These are phyloP conservation scores for Rhipidocladum racemiflorum DNA, from an alignment of 176 grass and related monocot species.

Conservation along the genomic window DNA sequence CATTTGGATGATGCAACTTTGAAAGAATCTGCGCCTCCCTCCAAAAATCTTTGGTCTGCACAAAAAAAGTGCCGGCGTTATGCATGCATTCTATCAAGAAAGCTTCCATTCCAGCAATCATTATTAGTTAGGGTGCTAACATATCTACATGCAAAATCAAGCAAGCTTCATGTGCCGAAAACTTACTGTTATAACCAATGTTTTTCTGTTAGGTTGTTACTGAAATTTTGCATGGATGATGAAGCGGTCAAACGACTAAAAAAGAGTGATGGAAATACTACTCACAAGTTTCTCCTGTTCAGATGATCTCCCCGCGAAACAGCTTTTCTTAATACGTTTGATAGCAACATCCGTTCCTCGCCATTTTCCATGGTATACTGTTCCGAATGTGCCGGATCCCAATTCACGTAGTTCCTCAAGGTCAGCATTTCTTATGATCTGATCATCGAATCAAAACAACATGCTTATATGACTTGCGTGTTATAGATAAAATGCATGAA, in stretches of 20 bases:
- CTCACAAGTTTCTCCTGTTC: conserved; percentile 86
- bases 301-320: conserved; percentile 77
- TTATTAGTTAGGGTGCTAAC: background rate
- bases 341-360: conserved; percentile 93
- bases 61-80: conserved; percentile 5
- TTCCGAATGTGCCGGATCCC: conserved; percentile 95
- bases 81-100: background rate
- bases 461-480: conserved; percentile 5
- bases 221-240: background rate
- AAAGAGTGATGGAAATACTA: conserved; percentile 11
- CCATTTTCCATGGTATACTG: conserved; percentile 98
- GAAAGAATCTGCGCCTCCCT: conserved; percentile 95
- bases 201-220: background rate
- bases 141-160: conserved; percentile 1
- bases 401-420: conserved; percentile 96
- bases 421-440: conserved; percentile 96
- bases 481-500: background rate
- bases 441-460: conserved; percentile 23
- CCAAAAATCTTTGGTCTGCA: conserved; percentile 93
- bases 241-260: conserved; percentile 4
- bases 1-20: conserved; percentile 94
- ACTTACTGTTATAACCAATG: background rate
- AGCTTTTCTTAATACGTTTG: conserved; percentile 98
- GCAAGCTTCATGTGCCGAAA: background rate
- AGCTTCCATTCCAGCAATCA: background rate